phyloP scores from a whole-genome alignment of 2,329 filamentous ascomycete species.

The Epichloe hybrida region DNA sequence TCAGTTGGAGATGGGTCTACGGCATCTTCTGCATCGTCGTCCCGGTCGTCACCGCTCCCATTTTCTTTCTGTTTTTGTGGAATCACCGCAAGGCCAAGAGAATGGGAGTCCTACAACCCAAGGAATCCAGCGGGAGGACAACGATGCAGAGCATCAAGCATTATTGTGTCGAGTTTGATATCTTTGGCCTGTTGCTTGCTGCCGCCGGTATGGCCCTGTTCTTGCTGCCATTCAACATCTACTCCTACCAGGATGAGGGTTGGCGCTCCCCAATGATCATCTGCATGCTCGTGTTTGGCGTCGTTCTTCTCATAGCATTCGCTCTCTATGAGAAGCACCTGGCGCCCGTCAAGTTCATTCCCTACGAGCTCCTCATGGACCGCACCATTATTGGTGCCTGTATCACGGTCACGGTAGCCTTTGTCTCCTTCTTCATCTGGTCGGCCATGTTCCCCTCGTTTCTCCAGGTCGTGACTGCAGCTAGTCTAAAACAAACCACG shows the following conservation, averaged over 20 bases:
- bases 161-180: constrained; percentile 45
- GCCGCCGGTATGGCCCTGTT: constrained; percentile 43
- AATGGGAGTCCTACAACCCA: constrained; percentile 14
- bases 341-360: constrained; percentile 45
- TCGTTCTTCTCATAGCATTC: constrained; percentile 41
- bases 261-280: constrained; percentile 43
- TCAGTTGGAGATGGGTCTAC: constrained; percentile 29
- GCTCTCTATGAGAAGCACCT: constrained; percentile 42
- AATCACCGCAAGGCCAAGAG: constrained; percentile 43
- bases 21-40: constrained; percentile 48
- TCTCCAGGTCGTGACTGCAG: constrained; percentile 36
- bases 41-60: constrained; percentile 37
- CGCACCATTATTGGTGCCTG: constrained; percentile 40
- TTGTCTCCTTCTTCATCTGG: constrained; percentile 38
- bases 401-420: constrained; percentile 28
- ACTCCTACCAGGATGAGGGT: constrained; percentile 29
- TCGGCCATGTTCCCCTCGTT: constrained; percentile 43
- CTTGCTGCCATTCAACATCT: constrained; percentile 51
- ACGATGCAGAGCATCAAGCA: constrained; percentile 30
- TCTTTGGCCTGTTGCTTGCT: neutral
- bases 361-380: constrained; percentile 34
- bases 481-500: constrained; percentile 31
- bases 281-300: constrained; percentile 47
- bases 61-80: constrained; percentile 38
- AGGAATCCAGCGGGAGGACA: neutral